phyloP scores from a whole-genome alignment of 129 eudicot genomes.

The Saussurea involucrata region DNA sequence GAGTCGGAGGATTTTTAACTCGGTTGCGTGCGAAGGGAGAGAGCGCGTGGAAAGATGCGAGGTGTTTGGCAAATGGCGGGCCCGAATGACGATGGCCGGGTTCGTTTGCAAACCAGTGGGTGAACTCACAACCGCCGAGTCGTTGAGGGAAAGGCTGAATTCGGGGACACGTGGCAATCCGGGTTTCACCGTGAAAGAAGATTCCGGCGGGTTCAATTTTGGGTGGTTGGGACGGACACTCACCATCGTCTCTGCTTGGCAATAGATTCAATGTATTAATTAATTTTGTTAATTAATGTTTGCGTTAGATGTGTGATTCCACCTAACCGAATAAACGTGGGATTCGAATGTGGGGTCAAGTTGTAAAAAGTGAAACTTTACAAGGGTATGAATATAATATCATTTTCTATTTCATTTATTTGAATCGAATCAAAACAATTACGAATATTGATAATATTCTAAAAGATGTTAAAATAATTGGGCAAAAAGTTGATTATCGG shows the following conservation, averaged over 20 bases:
- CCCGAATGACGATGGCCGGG: slow-evolving; percentile 97
- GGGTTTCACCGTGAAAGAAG: slow-evolving; percentile 66
- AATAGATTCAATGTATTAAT: no score
- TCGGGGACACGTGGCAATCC: slow-evolving; percentile 78
- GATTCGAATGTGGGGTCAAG: no score
- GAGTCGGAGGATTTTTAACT: slow-evolving; percentile 77
- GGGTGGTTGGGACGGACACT: slow-evolving; percentile 94
- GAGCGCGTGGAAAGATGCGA: slow-evolving; percentile 94
- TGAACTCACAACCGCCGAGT: slow-evolving; percentile 42
- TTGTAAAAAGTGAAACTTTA: no score
- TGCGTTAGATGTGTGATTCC: no score
- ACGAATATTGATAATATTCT: no score
- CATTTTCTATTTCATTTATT: no score
- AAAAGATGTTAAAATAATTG: no score
- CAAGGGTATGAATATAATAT: no score
- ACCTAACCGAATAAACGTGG: no score
- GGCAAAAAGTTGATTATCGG: no score
- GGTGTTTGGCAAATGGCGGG: slow-evolving; percentile 98
- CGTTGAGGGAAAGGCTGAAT: slow-evolving; percentile 51
- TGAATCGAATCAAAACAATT: no score
- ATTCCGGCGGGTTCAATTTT: slow-evolving; percentile 64
- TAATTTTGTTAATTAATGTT: no score
- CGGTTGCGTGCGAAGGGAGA: slow-evolving; percentile 96
- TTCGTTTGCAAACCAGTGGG: slow-evolving; percentile 44
- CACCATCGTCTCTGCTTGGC: slow-evolving; percentile 93